Percentiles rank a stretch among this genome's conserved stretches.
phyloP scores from a whole-genome alignment of 371 early-diverging fungal genomes.

The Apophysomyces trapeziformis region DNA sequence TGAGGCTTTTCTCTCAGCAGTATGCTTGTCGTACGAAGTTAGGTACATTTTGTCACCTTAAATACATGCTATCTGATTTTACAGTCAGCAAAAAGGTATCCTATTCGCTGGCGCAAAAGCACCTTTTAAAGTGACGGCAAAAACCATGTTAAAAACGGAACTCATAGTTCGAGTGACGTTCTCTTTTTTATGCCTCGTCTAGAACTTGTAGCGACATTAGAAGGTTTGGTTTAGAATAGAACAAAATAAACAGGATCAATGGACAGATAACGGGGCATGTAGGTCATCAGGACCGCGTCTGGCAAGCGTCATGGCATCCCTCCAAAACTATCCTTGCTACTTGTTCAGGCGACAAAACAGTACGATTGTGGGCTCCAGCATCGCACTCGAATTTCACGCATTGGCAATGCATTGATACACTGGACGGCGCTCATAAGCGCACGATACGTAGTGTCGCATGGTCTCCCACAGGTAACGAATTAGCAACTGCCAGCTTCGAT shows the following conservation, averaged over 20 bases:
- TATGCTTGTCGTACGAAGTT: no score
- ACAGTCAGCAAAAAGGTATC: no score
- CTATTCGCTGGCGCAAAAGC: no score
- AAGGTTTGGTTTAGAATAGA: conserved; percentile 26
- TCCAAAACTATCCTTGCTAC: conserved; percentile 74
- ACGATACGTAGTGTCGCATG: conserved; percentile 92
- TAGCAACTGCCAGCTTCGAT: conserved; percentile 95
- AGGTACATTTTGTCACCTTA: no score
- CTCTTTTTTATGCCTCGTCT: conserved; percentile 40
- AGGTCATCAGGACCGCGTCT: conserved; percentile 92
- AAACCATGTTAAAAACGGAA: no score
- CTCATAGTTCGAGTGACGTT: not conserved
- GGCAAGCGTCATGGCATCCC: conserved; percentile 93
- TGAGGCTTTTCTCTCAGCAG: no score
- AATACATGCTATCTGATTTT: no score
- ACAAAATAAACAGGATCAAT: not conserved
- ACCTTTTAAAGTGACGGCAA: no score
- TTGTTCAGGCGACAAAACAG: conserved; percentile 87
- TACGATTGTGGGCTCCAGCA: conserved; percentile 79
- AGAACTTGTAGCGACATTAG: conserved; percentile 44
- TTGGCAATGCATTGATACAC: conserved; percentile 78
- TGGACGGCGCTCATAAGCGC: conserved; percentile 89
- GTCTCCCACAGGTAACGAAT: conserved; percentile 71
- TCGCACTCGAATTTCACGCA: conserved; percentile 43
- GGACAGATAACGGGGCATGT: not conserved